Evolutionary conservation across 2,329 filamentous ascomycete species (phyloP), one percentile per base, ranked within the genome.

Genomic region (Ceratocystis colombiana): DNA sequence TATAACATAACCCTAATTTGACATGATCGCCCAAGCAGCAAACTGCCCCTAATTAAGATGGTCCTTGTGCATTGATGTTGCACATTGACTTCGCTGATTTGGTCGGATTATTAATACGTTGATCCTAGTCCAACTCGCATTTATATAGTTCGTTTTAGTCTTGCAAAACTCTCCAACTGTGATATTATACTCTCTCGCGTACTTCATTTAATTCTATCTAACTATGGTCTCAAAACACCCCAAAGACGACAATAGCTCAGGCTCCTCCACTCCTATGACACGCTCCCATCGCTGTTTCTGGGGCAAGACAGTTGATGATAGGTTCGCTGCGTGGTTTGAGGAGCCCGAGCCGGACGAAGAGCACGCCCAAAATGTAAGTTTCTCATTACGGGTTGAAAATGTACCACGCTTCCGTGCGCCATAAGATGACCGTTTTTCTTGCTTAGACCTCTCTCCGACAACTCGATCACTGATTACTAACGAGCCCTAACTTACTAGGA

Each of bases 401-500:
- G 15, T 12, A 5, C 3, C 8, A 30, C 20, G n/a, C 28, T 17
- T 30, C 28, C 45, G 28, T 17, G 3, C 10, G 5, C 45, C 62
- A 12, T n/a, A 28, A 10, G 20, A 30, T 30, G n/a, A 37, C 0
- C 17, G n/a, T 15, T 30, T 22, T 8, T 30, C 22, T 5, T 46
- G 46, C 62, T 63, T 8, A 4, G 33, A 3, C 30, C 12, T n/a
- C 44, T 3, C 28, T 48, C 2, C 12, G 37, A 41, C 37, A 15
- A 5, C 37, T 41, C 3, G 12, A 15, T 15, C 37, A 41, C 37
- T 4, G 37, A 15, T 41, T 41, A 41, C 37, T 41, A 12, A 41
- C 37, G 12, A 15, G 3, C 10, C 12, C 37, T 15, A 41, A 41
- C 28, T 22, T 30, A 15, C 30, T 68, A 81, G 79, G 75, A 78